A percentile compares a stretch with the other conserved stretches of the same genome.
Conservation (phyloP, 1,139 yeast species). For the Taphrina confusa region DNA sequence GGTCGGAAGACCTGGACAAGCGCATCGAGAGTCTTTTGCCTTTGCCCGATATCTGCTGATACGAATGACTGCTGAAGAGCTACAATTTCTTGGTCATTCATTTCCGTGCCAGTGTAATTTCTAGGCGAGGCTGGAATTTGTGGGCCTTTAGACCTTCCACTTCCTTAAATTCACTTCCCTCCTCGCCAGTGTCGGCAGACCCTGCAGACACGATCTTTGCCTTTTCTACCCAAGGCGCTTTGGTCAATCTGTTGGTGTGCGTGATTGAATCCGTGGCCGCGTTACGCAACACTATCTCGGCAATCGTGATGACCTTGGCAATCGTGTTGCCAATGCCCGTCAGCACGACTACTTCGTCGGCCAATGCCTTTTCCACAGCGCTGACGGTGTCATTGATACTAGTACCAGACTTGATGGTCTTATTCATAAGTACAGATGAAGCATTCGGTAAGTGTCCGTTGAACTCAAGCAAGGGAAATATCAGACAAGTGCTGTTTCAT, state of each 20-base stretch:
- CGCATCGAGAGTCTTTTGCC: neutral
- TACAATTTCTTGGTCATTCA: neutral
- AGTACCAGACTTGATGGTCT: constrained; percentile 20
- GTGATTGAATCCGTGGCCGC: neutral
- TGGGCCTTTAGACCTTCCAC: neutral
- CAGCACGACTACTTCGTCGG: neutral
- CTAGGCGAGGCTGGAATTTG: constrained; percentile 13
- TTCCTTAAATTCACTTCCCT: constrained; percentile 12
- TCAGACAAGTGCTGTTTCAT: too few species aligned
- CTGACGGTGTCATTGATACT: constrained; percentile 10
- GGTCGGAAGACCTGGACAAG: constrained; percentile 9
- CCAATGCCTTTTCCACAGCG: constrained; percentile 5
- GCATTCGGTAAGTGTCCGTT: too few species aligned
- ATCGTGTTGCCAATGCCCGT: constrained; percentile 9
- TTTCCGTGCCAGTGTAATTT: constrained; percentile 13
- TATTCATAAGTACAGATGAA: constrained; percentile 3
- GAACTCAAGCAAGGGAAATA: too few species aligned
- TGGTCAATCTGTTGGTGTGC: neutral
- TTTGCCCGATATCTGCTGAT: neutral
- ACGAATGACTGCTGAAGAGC: neutral
- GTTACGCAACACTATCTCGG: constrained; percentile 23
- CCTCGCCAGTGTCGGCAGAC: neutral
- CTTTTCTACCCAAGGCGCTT: neutral
- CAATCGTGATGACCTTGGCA: constrained; percentile 25
- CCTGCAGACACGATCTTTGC: neutral